Conservation (phyloP, 1,284 basidiomycete genomes). For the Leccinum pachyderme region DNA sequence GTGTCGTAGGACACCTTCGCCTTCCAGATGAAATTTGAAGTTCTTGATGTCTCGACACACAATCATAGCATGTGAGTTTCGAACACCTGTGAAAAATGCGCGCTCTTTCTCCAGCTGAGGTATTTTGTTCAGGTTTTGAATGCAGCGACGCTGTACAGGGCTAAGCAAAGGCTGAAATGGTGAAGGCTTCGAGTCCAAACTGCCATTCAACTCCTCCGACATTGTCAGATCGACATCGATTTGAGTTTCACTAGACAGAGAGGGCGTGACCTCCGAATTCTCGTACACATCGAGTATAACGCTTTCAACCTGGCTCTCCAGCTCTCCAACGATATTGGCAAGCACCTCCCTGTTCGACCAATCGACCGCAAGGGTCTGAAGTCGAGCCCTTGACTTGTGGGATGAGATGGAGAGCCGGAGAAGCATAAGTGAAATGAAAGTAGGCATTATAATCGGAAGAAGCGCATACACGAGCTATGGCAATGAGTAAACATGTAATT, state of each 20-base stretch:
- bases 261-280: slow-evolving; percentile 10
- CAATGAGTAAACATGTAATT: slow-evolving; percentile 3
- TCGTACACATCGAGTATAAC: slow-evolving; percentile 40
- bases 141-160: slow-evolving; percentile 50
- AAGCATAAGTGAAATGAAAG: slow-evolving; percentile 50
- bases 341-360: slow-evolving; percentile 43
- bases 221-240: not conserved
- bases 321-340: slow-evolving; percentile 49
- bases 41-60: slow-evolving; percentile 61
- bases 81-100: slow-evolving; percentile 55
- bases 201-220: slow-evolving; percentile 10
- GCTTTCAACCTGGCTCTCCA: slow-evolving; percentile 60
- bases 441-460: slow-evolving; percentile 65
- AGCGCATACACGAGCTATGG: slow-evolving; percentile 54
- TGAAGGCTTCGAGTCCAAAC: slow-evolving; percentile 10
- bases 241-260: not conserved
- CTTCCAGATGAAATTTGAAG: slow-evolving; percentile 55
- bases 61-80: slow-evolving; percentile 69
- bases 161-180: slow-evolving; percentile 49
- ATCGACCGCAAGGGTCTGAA: slow-evolving; percentile 56
- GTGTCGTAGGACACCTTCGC: slow-evolving; percentile 63
- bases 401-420: slow-evolving; percentile 53
- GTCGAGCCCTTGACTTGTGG: slow-evolving; percentile 55
- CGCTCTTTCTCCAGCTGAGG: slow-evolving; percentile 65
- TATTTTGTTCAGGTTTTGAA: slow-evolving; percentile 58